These are phyloP conservation scores for Mycena galericulata DNA, from an alignment of 768 basidiomycete species.

Conservation along the genomic window DNA sequence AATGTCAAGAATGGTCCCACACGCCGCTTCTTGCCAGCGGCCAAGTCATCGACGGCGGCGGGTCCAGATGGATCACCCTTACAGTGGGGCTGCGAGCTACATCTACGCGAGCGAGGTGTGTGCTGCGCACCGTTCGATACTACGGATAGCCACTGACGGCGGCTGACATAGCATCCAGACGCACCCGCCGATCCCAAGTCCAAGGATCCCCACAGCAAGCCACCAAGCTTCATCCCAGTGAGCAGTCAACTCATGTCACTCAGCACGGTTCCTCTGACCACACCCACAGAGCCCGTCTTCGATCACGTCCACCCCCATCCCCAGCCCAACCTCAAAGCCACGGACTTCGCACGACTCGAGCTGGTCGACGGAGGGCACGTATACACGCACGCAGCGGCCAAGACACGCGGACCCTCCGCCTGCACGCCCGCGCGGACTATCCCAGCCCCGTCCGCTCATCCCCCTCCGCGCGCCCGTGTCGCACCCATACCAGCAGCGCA, in stretches of 20 bases:
- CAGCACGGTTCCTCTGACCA: not conserved
- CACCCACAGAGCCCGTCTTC: slow-evolving; percentile 2
- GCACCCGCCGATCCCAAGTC: not conserved
- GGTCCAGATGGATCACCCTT: not conserved
- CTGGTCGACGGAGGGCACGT: slow-evolving; percentile 21
- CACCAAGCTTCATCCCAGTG: slow-evolving; percentile 6
- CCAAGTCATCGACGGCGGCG: too few relatives aligned
- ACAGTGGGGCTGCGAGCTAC: not conserved
- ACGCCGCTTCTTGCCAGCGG: not conserved
- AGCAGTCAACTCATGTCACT: not conserved
- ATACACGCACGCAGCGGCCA: not conserved
- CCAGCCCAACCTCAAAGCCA: not conserved
- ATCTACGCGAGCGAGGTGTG: not conserved
- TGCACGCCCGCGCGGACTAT: not conserved
- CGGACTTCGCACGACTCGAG: not conserved
- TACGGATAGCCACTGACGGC: not conserved
- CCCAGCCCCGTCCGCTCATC: not conserved
- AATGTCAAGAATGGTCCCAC: not conserved
- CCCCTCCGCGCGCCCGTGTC: not conserved
- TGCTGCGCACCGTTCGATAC: not conserved
- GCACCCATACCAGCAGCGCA: not conserved
- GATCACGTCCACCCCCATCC: not conserved
- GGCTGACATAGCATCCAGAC: not conserved
- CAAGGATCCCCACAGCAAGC: slow-evolving; percentile 12
- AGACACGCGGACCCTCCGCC: not conserved